Evolutionary conservation across 352 stramenopile species (phyloP).

Genomic region (Aphanomyces cochlioides): DNA sequence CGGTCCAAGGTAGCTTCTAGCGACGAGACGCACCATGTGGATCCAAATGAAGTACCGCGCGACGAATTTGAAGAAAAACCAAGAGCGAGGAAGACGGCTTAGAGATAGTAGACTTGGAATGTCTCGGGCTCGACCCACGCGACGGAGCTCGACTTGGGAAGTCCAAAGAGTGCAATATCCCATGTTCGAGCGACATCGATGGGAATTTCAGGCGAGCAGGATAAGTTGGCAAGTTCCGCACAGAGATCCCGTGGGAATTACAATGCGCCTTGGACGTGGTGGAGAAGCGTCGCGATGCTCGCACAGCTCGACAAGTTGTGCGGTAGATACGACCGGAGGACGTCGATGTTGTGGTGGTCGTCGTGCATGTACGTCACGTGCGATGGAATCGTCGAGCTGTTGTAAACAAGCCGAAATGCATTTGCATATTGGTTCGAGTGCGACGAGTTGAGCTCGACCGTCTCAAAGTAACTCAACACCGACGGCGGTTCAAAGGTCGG

Average conservation of each 20-base stretch:
- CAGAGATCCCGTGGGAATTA: background rate
- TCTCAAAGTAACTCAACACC: too few relatives aligned
- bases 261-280: background rate
- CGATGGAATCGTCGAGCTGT: background rate
- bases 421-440: too few relatives aligned
- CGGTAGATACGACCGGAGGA: background rate
- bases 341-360: background rate
- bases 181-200: background rate
- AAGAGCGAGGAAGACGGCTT: background rate
- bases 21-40: background rate
- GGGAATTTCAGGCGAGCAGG: background rate
- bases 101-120: constrained; percentile 4
- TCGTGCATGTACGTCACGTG: background rate
- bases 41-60: background rate
- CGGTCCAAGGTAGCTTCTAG: background rate
- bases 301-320: background rate
- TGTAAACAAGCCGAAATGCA: background rate
- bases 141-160: background rate
- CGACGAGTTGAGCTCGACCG: too few relatives aligned
- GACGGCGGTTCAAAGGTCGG: background rate
- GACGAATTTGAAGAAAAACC: background rate
- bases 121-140: background rate
- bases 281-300: background rate
- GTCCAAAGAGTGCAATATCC: constrained; percentile 2
- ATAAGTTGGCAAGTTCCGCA: background rate